Conservation (phyloP, 345 rosid genomes). For the Boechera retrofracta region DNA sequence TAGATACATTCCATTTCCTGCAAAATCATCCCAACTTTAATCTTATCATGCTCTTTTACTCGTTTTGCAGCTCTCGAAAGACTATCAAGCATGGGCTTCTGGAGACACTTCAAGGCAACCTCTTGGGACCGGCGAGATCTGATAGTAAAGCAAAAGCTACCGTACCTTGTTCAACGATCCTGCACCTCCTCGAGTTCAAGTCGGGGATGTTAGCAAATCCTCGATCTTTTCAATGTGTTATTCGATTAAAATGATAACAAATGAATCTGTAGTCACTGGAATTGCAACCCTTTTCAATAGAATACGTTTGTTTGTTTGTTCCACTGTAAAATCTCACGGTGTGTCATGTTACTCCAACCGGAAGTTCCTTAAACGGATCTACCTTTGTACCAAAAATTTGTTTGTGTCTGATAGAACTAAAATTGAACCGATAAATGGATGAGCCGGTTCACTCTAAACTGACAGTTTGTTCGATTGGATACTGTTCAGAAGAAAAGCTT, state of each 20-base stretch:
- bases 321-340: background rate
- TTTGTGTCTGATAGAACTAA: background rate
- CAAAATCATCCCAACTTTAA: background rate
- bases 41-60: slow-evolving; percentile 4
- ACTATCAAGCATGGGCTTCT: slow-evolving; percentile 92
- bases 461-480: background rate
- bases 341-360: background rate
- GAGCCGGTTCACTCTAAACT: background rate
- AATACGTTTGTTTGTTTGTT: slow-evolving; percentile 23
- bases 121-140: slow-evolving; percentile 88
- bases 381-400: background rate
- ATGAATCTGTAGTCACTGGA: slow-evolving; percentile 28
- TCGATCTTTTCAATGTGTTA: slow-evolving; percentile 15
- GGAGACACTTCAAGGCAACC: slow-evolving; percentile 90
- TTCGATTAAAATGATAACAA: slow-evolving; percentile 1
- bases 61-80: slow-evolving; percentile 71
- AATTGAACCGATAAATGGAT: slow-evolving; percentile 7
- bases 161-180: slow-evolving; percentile 11
- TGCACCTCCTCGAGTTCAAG: slow-evolving; percentile 8
- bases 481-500: background rate
- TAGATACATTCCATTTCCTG: background rate
- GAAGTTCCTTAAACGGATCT: slow-evolving; percentile 8
- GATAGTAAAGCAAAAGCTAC: slow-evolving; percentile 38
- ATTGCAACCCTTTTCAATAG: slow-evolving; percentile 16
- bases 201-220: slow-evolving; percentile 3